Evolutionary conservation across 768 basidiomycete species (phyloP).

Genomic region (Kwoniella europaea): DNA sequence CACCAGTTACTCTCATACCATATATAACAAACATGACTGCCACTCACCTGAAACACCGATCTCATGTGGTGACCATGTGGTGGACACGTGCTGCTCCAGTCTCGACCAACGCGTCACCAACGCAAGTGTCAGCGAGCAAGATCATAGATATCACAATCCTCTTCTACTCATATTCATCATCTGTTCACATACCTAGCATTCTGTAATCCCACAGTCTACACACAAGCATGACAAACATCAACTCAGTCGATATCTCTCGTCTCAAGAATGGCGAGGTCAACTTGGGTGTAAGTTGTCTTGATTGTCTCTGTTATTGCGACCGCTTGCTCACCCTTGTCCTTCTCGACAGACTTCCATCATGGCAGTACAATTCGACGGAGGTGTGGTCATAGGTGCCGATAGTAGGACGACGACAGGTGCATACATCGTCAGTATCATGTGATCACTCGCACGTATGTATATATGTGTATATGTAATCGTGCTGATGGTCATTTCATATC

Average conservation of each 20-base stretch:
- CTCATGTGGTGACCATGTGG: neutral
- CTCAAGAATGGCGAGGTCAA: slow-evolving; percentile 96
- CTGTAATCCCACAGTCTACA: neutral
- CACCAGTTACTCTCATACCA: too few relatives aligned
- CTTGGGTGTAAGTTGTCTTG: slow-evolving; percentile 77
- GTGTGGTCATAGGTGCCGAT: slow-evolving; percentile 96
- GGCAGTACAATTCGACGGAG: slow-evolving; percentile 95
- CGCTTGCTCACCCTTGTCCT: slow-evolving; percentile 20
- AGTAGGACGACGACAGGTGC: slow-evolving; percentile 94
- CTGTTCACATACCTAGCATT: neutral
- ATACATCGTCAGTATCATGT: slow-evolving; percentile 74
- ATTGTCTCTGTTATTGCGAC: neutral
- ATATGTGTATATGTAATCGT: neutral
- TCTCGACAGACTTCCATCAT: slow-evolving; percentile 87
- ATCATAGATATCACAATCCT: neutral
- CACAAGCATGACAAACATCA: slow-evolving; percentile 62
- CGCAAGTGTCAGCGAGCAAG: slow-evolving; percentile 3
- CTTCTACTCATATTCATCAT: neutral
- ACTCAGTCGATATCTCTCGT: slow-evolving; percentile 75
- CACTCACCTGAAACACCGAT: neutral
- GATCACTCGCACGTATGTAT: neutral
- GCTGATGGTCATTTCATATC: neutral
- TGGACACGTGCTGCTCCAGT: neutral
- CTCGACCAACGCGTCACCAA: neutral
- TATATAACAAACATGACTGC: too few relatives aligned